Percentiles rank a stretch among this genome's conserved stretches.
Conservation (phyloP, 768 basidiomycete species). For the Nidularia pulvinata region DNA sequence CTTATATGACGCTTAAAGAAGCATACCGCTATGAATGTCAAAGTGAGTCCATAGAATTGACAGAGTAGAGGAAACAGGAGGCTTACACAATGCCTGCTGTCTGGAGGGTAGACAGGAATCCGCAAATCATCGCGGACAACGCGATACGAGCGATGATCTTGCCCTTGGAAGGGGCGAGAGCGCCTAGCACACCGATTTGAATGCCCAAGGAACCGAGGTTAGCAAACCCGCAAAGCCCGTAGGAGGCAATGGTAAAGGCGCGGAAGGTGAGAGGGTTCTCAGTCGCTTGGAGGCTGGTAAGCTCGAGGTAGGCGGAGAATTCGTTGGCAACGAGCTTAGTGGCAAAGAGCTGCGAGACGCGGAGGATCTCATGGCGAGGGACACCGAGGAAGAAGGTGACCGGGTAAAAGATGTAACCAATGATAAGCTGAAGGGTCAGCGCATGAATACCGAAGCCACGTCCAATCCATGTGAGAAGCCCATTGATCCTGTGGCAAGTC, state of each 20-base stretch:
- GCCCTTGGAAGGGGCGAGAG: conserved; percentile 50
- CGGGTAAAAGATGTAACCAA: conserved; percentile 90
- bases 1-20: conserved; percentile 7
- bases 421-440: conserved; percentile 81
- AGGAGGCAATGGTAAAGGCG: conserved; percentile 82
- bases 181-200: conserved; percentile 55
- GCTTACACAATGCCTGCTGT: conserved; percentile 31
- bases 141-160: conserved; percentile 74
- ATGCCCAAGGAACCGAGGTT: conserved; percentile 88
- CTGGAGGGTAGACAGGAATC: conserved; percentile 32
- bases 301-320: conserved; percentile 73
- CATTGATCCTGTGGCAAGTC: conserved; percentile 56
- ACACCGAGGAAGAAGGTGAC: conserved; percentile 82
- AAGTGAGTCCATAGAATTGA: neutral
- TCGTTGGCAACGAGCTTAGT: conserved; percentile 90
- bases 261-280: conserved; percentile 61
- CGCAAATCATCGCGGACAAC: conserved; percentile 40
- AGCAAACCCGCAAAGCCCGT: conserved; percentile 90
- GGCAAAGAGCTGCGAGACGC: conserved; percentile 79
- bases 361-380: conserved; percentile 78
- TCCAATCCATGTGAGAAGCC: conserved; percentile 87
- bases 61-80: neutral
- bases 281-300: conserved; percentile 41
- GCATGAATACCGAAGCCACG: conserved; percentile 81
- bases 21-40: conserved; percentile 9